Conservation (phyloP, 2,329 filamentous ascomycete genomes). For the Cercospora brassicicola region DNA sequence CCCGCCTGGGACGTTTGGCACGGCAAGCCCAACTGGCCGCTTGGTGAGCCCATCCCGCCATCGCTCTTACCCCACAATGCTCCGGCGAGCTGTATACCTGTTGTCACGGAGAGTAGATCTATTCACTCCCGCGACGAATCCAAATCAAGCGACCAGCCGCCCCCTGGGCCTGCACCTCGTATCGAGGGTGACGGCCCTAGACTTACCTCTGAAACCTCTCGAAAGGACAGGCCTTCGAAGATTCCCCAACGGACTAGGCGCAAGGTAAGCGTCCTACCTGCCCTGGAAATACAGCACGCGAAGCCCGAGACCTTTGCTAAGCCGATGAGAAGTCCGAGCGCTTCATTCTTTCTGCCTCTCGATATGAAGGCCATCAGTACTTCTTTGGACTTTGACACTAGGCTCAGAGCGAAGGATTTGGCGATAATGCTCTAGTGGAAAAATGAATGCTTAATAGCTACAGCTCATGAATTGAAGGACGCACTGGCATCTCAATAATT, state of each 20-base stretch:
- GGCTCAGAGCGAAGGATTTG: background rate
- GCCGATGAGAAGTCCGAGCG: slow-evolving; percentile 3
- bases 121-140: background rate
- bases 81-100: background rate
- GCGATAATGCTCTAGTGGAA: background rate
- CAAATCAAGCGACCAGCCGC: background rate
- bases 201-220: background rate
- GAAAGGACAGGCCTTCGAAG: background rate
- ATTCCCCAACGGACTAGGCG: background rate
- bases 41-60: background rate
- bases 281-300: background rate
- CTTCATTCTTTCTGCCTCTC: slow-evolving; percentile 13
- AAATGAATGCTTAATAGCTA: background rate
- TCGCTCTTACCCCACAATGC: background rate
- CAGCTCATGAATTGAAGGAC: background rate
- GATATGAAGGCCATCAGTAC: slow-evolving; percentile 1
- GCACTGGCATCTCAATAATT: background rate
- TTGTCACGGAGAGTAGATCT: background rate
- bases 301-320: background rate
- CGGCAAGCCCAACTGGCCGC: background rate
- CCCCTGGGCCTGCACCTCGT: background rate
- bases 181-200: background rate
- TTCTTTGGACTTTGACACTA: slow-evolving; percentile 5
- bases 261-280: slow-evolving; percentile 1
- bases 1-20: background rate